These are phyloP conservation scores for Aureococcus anophagefferens DNA, from an alignment of 108 stramenopile genomes.

Conservation along the genomic window DNA sequence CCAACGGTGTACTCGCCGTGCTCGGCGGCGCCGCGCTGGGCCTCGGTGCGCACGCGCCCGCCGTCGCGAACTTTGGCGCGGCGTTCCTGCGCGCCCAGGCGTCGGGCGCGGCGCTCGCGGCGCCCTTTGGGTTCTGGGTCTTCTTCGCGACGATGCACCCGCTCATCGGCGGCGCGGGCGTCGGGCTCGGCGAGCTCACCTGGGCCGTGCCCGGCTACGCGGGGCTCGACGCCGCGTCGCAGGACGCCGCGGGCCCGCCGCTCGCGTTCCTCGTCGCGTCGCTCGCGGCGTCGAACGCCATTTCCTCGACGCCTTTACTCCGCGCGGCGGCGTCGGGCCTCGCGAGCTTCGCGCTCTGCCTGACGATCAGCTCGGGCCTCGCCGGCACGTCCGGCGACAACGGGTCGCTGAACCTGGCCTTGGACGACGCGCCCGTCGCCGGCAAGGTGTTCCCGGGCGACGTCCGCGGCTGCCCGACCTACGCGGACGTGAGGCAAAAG, in stretches of 20 bases:
- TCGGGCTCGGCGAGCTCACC: neutral
- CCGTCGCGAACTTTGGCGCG: constrained; percentile 54
- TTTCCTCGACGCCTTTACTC: constrained; percentile 10
- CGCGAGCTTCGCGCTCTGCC: constrained; percentile 56
- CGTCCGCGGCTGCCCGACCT: constrained; percentile 73
- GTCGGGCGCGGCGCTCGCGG: constrained; percentile 62
- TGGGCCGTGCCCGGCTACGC: neutral
- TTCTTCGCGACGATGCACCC: constrained; percentile 55
- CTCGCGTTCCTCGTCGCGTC: neutral
- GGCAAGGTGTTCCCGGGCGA: neutral
- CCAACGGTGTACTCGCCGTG: constrained; percentile 35
- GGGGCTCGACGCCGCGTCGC: neutral
- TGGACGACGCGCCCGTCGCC: constrained; percentile 48
- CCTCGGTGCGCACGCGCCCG: constrained; percentile 52
- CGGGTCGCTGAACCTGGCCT: constrained; percentile 68
- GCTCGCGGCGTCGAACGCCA: neutral
- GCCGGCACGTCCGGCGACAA: constrained; percentile 61
- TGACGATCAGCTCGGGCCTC: constrained; percentile 69
- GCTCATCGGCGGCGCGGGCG: neutral
- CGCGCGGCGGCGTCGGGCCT: constrained; percentile 62
- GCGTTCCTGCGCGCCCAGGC: constrained; percentile 47
- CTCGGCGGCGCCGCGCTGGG: constrained; percentile 43
- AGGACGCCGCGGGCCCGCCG: neutral
- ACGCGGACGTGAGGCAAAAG: constrained; percentile 67
- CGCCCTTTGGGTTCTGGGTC: constrained; percentile 79